Conservation (phyloP, 2,329 filamentous ascomycete genomes). For the Hypomyces rosellus region DNA sequence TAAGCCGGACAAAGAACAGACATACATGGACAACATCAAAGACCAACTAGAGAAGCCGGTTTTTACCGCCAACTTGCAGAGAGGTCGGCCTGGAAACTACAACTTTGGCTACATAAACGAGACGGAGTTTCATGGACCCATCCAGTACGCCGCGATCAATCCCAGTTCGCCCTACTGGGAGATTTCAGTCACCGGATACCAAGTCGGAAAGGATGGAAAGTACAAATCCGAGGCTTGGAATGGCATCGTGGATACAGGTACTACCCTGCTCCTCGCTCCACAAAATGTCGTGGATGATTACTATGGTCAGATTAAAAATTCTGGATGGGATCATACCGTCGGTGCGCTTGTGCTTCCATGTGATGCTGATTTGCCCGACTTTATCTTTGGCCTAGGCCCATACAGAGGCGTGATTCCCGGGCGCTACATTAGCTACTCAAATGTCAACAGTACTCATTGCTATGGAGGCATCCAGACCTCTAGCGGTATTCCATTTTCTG, state of each 20-base stretch:
- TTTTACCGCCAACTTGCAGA: constrained; percentile 32
- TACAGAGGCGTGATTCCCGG: constrained; percentile 32
- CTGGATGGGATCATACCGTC: constrained; percentile 35
- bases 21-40: constrained; percentile 32
- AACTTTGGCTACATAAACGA: constrained; percentile 47
- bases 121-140: constrained; percentile 48
- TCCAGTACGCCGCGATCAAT: constrained; percentile 50
- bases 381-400: constrained; percentile 27
- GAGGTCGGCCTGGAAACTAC: constrained; percentile 29
- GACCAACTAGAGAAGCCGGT: constrained; percentile 23
- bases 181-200: constrained; percentile 51
- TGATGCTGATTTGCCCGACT: constrained; percentile 40
- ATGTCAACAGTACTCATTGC: constrained; percentile 22
- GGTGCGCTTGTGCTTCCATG: constrained; percentile 58
- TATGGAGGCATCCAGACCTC: constrained; percentile 34
- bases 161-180: constrained; percentile 54
- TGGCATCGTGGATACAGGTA: constrained; percentile 65
- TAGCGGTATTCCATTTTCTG: constrained; percentile 29
- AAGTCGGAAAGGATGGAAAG: constrained; percentile 33
- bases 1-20: constrained; percentile 23
- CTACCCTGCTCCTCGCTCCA: constrained; percentile 57
- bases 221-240: constrained; percentile 30
- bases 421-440: constrained; percentile 32
- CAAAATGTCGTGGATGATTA: constrained; percentile 48
- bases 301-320: constrained; percentile 50